phyloP scores from a whole-genome alignment of 176 grass and related monocot genomes.

The Elymus sibiricus region DNA sequence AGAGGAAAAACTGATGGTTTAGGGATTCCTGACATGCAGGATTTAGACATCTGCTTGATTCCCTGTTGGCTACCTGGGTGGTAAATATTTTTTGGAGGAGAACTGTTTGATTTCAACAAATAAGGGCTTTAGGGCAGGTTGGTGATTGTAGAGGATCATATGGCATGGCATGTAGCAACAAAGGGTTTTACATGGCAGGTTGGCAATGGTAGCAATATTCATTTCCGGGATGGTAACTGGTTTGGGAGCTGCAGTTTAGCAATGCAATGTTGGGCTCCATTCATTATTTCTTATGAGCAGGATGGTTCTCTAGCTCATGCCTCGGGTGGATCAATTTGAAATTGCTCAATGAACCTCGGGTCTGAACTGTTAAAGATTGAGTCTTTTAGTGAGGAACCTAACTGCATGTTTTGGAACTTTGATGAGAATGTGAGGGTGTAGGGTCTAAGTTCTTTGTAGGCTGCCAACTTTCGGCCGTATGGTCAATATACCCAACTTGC shows the following conservation, averaged over 20 bases:
- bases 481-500: background rate
- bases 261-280: background rate
- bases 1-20: conserved; percentile 6
- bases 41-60: background rate
- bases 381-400: background rate
- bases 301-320: background rate
- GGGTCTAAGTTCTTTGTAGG: background rate
- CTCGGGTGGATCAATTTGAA: background rate
- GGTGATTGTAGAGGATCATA: background rate
- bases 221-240: background rate
- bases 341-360: background rate
- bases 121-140: background rate
- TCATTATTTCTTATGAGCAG: background rate
- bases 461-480: background rate
- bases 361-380: background rate
- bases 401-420: background rate
- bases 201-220: background rate
- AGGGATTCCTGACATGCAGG: background rate
- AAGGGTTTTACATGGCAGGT: background rate
- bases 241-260: background rate
- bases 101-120: conserved; percentile 4
- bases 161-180: background rate
- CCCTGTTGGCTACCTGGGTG: background rate
- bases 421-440: background rate
- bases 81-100: background rate